Evolutionary conservation across 108 stramenopile species (phyloP).

Genomic region (Pseudonitzschia multiseries): DNA sequence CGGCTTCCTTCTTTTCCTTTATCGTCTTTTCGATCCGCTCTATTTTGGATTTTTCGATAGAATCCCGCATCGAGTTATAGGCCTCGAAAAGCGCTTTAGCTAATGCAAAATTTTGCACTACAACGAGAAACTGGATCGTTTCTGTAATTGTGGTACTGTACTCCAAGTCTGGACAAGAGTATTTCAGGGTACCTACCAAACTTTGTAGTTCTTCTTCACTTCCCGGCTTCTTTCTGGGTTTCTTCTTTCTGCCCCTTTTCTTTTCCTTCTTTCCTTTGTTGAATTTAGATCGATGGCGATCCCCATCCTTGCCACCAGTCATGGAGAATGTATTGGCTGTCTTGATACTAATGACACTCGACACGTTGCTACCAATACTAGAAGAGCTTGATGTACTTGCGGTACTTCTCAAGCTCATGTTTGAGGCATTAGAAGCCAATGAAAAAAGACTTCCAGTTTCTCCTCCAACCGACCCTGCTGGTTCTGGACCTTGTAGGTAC

Average conservation of each 20-base stretch:
- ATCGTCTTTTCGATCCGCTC: conserved; percentile 26
- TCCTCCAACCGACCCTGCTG: conserved; percentile 30
- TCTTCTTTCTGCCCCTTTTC: conserved; percentile 46
- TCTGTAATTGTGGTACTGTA: conserved; percentile 55
- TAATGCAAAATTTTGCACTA: conserved; percentile 39
- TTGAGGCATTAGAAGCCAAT: conserved; percentile 61
- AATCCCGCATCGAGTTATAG: conserved; percentile 43
- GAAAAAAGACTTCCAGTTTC: conserved; percentile 79
- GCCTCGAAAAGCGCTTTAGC: conserved; percentile 48
- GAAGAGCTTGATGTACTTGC: conserved; percentile 51
- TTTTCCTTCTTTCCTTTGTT: conserved; percentile 83
- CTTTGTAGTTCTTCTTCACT: conserved; percentile 77
- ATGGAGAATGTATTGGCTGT: conserved; percentile 69
- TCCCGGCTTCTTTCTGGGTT: conserved; percentile 64
- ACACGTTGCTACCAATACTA: conserved; percentile 54
- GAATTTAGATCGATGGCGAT: conserved; percentile 84
- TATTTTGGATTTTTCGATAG: conserved; percentile 27
- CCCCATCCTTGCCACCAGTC: conserved; percentile 55
- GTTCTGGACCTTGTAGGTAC: conserved; percentile 35
- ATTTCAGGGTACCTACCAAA: conserved; percentile 48
- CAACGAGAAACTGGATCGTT: conserved; percentile 65
- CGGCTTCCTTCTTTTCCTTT: conserved; percentile 24
- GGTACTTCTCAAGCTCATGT: conserved; percentile 61
- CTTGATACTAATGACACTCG: conserved; percentile 78
- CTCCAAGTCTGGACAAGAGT: conserved; percentile 48